Evolutionary conservation across 495 filamentous ascomycete genomes (phyloP).

Genomic region (Cercophora newfieldiana): DNA sequence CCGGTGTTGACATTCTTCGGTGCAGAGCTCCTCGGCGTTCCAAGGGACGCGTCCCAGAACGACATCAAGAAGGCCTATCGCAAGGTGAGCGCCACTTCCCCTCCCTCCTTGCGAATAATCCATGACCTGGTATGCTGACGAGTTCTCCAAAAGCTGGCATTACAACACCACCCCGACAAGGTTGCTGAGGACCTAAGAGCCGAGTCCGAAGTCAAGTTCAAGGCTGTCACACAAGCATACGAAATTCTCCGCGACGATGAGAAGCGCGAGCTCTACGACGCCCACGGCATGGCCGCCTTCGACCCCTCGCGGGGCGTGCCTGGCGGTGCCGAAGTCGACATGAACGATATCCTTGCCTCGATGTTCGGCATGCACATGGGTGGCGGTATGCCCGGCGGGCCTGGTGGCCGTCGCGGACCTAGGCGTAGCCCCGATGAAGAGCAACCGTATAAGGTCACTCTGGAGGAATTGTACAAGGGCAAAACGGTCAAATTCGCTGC

Average conservation of each 20-base stretch:
- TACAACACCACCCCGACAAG: conserved; percentile 92
- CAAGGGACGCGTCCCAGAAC: conserved; percentile 66
- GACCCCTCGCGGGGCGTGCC: conserved; percentile 65
- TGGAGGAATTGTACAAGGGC: conserved; percentile 96
- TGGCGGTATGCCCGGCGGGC: conserved; percentile 54
- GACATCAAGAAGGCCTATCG: conserved; percentile 98
- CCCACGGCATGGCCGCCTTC: conserved; percentile 94
- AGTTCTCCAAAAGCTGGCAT: conserved; percentile 64
- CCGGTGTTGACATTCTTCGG: conserved; percentile 10
- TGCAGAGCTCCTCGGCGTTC: conserved; percentile 73
- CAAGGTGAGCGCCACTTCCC: conserved; percentile 62
- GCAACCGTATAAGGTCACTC: conserved; percentile 81
- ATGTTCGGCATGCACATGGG: conserved; percentile 86
- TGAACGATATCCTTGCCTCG: conserved; percentile 87
- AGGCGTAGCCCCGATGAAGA: conserved; percentile 79
- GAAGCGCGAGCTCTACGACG: conserved; percentile 87
- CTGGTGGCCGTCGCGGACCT: conserved; percentile 56
- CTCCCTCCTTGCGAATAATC: background rate
- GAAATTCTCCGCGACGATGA: conserved; percentile 97
- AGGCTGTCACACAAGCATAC: conserved; percentile 87
- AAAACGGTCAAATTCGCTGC: conserved; percentile 95
- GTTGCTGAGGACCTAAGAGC: conserved; percentile 83
- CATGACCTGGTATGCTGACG: conserved; percentile 19
- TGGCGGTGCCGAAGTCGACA: conserved; percentile 65
- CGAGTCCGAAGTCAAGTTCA: conserved; percentile 86